Percentiles rank a stretch among this genome's conserved stretches.
These are phyloP conservation scores for Penicillium sp. DNA, from an alignment of 2,329 filamentous ascomycete genomes.

Conservation along the genomic window DNA sequence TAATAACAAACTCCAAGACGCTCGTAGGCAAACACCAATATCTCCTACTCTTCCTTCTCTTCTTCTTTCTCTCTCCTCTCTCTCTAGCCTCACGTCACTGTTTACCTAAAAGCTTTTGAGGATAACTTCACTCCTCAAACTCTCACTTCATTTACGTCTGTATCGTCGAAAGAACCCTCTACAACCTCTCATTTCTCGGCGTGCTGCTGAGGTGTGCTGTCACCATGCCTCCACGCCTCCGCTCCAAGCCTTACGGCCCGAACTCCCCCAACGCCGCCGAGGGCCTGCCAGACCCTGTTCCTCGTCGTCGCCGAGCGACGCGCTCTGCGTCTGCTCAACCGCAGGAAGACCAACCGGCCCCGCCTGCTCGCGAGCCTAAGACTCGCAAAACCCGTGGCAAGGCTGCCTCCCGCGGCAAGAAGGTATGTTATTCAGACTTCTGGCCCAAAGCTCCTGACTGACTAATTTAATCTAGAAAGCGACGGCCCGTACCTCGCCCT, in stretches of 20 bases:
- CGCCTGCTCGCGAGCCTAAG: slow-evolving; percentile 12
- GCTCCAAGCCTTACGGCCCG: slow-evolving; percentile 42
- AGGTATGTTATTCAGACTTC: slow-evolving; percentile 11
- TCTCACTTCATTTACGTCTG: neutral
- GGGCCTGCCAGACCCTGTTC: slow-evolving; percentile 7
- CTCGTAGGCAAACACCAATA: neutral
- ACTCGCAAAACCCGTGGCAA: slow-evolving; percentile 12
- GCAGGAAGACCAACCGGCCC: slow-evolving; percentile 11
- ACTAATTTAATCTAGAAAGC: neutral
- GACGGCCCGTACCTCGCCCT: neutral
- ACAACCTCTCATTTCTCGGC: neutral
- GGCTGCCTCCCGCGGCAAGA: slow-evolving; percentile 15
- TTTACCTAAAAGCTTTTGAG: neutral
- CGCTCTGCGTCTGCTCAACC: slow-evolving; percentile 26
- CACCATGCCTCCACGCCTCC: slow-evolving; percentile 40
- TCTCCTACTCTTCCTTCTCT: neutral
- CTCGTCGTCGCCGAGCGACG: slow-evolving; percentile 24
- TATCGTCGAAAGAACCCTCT: neutral
- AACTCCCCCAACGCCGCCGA: slow-evolving; percentile 34
- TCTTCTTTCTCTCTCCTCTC: slow-evolving; percentile 1
- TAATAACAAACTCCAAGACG: neutral
- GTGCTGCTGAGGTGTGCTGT: slow-evolving; percentile 4
- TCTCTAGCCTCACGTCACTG: neutral
- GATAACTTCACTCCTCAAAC: neutral
- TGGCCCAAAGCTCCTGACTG: neutral